A percentile compares a stretch with the other conserved stretches of the same genome.
These are phyloP conservation scores for Neurospora pannonica DNA, from an alignment of 495 filamentous ascomycete genomes.

Conservation along the genomic window DNA sequence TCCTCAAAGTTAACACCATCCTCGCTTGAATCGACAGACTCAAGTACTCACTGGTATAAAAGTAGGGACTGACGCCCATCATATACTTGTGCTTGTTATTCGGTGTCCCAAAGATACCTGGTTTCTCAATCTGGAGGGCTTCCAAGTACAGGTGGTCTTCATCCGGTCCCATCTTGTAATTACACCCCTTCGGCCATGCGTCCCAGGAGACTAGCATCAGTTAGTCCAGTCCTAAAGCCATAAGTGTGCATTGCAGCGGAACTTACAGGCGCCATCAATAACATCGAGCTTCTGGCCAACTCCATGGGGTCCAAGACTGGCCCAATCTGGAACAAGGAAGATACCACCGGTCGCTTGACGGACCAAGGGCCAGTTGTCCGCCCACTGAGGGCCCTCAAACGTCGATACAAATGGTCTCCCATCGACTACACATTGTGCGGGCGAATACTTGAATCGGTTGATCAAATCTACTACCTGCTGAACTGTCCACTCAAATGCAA, in stretches of 20 bases:
- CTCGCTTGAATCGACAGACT: not conserved
- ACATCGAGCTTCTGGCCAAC: constrained; percentile 33
- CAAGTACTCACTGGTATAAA: constrained; percentile 44
- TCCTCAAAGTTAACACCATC: constrained; percentile 3
- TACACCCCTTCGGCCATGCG: constrained; percentile 57
- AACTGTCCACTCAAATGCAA: constrained; percentile 45
- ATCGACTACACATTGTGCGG: constrained; percentile 47
- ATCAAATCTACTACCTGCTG: constrained; percentile 48
- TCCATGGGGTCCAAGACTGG: constrained; percentile 45
- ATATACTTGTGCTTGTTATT: constrained; percentile 42
- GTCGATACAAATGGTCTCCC: constrained; percentile 58
- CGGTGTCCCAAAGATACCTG: not conserved
- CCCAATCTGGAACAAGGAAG: constrained; percentile 58
- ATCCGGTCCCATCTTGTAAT: constrained; percentile 40
- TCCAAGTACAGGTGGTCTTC: constrained; percentile 47
- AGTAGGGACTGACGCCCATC: constrained; percentile 74
- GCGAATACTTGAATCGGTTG: constrained; percentile 41
- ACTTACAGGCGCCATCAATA: constrained; percentile 51
- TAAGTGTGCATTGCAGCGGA: not conserved
- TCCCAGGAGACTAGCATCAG: constrained; percentile 49
- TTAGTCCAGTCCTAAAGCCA: not conserved
- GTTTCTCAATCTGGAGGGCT: constrained; percentile 38
- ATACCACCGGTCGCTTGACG: constrained; percentile 38
- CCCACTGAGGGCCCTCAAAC: constrained; percentile 54
- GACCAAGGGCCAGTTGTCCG: constrained; percentile 49